Conservation (phyloP, 805 yeast species). For the Wickerhamomyces bovis region DNA sequence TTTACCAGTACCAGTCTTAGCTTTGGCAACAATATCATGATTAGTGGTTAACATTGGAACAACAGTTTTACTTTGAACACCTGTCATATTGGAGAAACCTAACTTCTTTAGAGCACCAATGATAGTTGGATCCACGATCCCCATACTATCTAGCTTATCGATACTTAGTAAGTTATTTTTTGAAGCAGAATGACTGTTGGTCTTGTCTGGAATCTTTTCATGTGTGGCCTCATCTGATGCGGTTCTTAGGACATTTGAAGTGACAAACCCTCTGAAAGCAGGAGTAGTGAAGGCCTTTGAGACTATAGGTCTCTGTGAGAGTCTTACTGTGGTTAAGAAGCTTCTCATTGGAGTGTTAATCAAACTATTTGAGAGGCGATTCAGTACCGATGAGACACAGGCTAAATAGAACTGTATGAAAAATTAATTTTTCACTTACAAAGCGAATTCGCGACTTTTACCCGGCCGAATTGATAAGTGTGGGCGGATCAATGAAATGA, state of each 20-base stretch:
- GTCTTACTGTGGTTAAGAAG: background rate
- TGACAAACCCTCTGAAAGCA: conserved; percentile 1
- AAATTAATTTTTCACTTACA: too few species aligned
- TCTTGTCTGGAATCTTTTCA: background rate
- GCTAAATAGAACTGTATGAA: too few species aligned
- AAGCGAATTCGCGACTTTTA: background rate
- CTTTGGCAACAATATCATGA: conserved; percentile 76
- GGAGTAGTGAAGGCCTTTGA: background rate
- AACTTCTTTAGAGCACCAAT: conserved; percentile 33
- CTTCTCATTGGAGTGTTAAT: background rate
- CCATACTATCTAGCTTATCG: conserved; percentile 22
- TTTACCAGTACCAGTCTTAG: conserved; percentile 95
- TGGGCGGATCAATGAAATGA: background rate
- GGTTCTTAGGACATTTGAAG: background rate
- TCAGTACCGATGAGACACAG: too few species aligned
- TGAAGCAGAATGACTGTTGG: conserved; percentile 1
- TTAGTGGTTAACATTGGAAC: conserved; percentile 46
- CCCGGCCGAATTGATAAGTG: background rate
- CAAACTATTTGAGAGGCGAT: background rate
- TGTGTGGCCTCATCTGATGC: background rate
- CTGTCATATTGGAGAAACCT: conserved; percentile 51
- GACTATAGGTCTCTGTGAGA: background rate
- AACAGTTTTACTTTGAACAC: conserved; percentile 62
- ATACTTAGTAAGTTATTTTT: conserved; percentile 2
- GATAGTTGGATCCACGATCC: conserved; percentile 23